These are phyloP conservation scores for Betula pendula DNA, from an alignment of 306 rosid genomes.

Conservation along the genomic window DNA sequence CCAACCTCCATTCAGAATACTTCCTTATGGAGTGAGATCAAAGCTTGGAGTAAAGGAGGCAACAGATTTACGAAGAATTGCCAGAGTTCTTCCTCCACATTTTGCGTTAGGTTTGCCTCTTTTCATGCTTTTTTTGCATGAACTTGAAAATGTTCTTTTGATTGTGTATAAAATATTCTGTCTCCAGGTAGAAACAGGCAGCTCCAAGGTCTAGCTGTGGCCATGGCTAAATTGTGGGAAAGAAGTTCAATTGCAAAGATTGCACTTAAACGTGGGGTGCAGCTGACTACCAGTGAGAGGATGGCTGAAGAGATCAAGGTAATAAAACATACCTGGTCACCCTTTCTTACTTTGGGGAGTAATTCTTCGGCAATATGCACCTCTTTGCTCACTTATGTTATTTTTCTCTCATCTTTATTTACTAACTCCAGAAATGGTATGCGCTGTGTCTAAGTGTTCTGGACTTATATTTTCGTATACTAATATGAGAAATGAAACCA, in stretches of 20 bases:
- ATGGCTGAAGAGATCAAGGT: conserved; percentile 99
- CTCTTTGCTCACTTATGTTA: conserved; percentile 8
- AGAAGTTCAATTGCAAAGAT: conserved; percentile 82
- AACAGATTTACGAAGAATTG: conserved; percentile 76
- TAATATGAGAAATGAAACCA: neutral
- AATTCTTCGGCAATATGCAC: conserved; percentile 1
- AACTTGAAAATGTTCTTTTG: conserved; percentile 19
- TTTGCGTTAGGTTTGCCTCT: conserved; percentile 75
- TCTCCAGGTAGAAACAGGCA: conserved; percentile 82
- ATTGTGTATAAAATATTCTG: conserved; percentile 27
- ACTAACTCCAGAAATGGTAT: conserved; percentile 19
- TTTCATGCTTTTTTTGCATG: conserved; percentile 22
- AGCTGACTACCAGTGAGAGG: conserved; percentile 94
- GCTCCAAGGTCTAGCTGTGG: conserved; percentile 87
- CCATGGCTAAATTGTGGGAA: conserved; percentile 85
- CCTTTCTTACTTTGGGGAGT: conserved; percentile 17
- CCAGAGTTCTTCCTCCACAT: conserved; percentile 96
- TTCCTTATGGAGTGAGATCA: conserved; percentile 85
- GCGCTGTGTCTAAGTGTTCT: neutral
- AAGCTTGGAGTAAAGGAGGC: conserved; percentile 76
- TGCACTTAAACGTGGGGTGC: conserved; percentile 98
- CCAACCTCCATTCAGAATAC: conserved; percentile 89
- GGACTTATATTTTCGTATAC: neutral
- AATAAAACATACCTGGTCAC: conserved; percentile 24
- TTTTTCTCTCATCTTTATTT: conserved; percentile 9